A percentile compares a stretch with the other conserved stretches of the same genome.
Evolutionary conservation across 768 basidiomycete species (phyloP).

Genomic region (Panaeolus papilionaceus): DNA sequence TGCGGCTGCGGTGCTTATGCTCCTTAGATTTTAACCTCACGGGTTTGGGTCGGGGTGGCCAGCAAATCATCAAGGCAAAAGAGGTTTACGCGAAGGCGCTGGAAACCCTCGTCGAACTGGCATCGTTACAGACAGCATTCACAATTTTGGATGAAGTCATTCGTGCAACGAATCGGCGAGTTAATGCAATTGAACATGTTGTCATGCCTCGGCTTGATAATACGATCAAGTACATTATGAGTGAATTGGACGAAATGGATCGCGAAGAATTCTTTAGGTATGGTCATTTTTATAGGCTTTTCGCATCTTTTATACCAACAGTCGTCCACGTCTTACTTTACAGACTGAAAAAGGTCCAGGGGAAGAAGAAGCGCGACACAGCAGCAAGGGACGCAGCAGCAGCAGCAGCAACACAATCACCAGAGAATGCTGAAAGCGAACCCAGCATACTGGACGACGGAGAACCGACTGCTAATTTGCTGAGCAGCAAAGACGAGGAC

Average conservation of each 20-base stretch:
- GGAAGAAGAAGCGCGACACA: slow-evolving; percentile 92
- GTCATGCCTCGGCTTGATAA: slow-evolving; percentile 95
- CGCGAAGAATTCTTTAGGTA: slow-evolving; percentile 93
- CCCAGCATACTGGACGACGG: slow-evolving; percentile 38
- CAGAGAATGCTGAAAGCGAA: slow-evolving; percentile 25
- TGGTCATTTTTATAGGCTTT: slow-evolving; percentile 21
- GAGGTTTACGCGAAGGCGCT: slow-evolving; percentile 98
- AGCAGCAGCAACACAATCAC: slow-evolving; percentile 27
- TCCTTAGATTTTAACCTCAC: slow-evolving; percentile 88
- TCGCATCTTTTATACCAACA: neutral
- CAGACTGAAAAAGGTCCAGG: slow-evolving; percentile 96
- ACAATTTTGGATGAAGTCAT: slow-evolving; percentile 99
- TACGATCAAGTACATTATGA: slow-evolving; percentile 97
- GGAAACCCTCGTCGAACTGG: slow-evolving; percentile 96
- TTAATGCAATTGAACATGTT: slow-evolving; percentile 98
- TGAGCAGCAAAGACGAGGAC: slow-evolving; percentile 90
- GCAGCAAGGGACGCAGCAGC: slow-evolving; percentile 46
- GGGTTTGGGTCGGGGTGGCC: slow-evolving; percentile 95
- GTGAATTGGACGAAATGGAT: slow-evolving; percentile 99
- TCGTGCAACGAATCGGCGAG: slow-evolving; percentile 97
- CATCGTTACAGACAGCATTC: slow-evolving; percentile 96
- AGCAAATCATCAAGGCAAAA: slow-evolving; percentile 93
- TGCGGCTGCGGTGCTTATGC: slow-evolving; percentile 33
- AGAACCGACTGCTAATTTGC: slow-evolving; percentile 54
- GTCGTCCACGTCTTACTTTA: slow-evolving; percentile 13